Evolutionary conservation across 2,329 filamentous ascomycete genomes (phyloP).

Genomic region (Aspergillus sp.): DNA sequence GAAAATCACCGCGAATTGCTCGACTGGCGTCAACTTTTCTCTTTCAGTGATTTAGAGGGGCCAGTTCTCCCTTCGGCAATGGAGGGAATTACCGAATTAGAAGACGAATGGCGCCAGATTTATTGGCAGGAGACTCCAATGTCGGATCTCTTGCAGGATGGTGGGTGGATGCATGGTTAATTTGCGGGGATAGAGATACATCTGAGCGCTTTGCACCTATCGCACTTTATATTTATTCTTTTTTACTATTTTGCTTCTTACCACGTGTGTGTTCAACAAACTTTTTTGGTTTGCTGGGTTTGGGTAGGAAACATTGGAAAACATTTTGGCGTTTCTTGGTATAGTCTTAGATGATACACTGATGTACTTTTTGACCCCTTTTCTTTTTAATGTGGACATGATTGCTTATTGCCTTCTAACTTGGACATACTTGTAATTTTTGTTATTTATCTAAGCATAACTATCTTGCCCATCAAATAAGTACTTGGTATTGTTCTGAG

Average conservation of each 20-base stretch:
- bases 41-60: constrained; percentile 40
- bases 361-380: too few relatives aligned
- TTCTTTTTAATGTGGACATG: neutral
- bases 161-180: constrained; percentile 37
- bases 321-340: too few relatives aligned
- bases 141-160: constrained; percentile 42
- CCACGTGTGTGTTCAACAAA: too few relatives aligned
- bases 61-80: constrained; percentile 36
- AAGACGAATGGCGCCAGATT: constrained; percentile 47
- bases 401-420: neutral
- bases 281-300: too few relatives aligned
- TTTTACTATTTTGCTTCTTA: too few relatives aligned
- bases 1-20: constrained; percentile 36
- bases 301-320: too few relatives aligned
- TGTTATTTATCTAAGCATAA: neutral
- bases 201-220: neutral
- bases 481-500: neutral
- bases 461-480: neutral
- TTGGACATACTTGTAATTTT: neutral
- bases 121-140: constrained; percentile 45
- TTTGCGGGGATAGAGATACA: neutral
- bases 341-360: too few relatives aligned
- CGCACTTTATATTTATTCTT: too few relatives aligned
- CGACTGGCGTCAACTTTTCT: constrained; percentile 44
- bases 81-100: constrained; percentile 41